phyloP scores from a whole-genome alignment of 306 rosid genomes.

The Myrica gale region DNA sequence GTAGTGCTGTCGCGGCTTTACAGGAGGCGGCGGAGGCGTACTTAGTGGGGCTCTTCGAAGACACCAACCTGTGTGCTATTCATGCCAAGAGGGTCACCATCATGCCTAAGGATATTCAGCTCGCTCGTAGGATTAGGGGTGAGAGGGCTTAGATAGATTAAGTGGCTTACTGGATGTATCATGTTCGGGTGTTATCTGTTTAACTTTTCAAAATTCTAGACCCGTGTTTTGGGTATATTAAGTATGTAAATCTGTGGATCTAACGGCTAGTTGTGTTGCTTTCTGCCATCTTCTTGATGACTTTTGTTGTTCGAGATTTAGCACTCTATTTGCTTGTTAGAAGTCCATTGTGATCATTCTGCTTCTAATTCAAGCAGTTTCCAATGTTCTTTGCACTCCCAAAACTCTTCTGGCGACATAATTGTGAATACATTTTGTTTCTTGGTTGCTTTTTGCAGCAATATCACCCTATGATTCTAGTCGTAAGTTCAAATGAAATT shows the following conservation, averaged over 20 bases:
- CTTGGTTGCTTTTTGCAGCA: not conserved
- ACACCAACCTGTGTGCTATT: slow-evolving; percentile 39
- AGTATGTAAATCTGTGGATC: not conserved
- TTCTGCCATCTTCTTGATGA: not conserved
- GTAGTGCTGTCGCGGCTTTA: slow-evolving; percentile 31
- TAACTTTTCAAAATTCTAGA: too few species aligned
- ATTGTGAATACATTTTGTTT: not conserved
- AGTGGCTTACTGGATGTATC: too few species aligned
- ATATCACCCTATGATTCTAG: too few species aligned
- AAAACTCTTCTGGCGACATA: not conserved
- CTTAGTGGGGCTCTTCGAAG: slow-evolving; percentile 38
- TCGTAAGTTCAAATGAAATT: too few species aligned
- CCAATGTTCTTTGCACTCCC: too few species aligned
- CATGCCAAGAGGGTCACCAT: slow-evolving; percentile 41
- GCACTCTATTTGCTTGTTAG: not conserved
- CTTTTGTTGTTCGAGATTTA: not conserved
- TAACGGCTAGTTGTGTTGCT: not conserved
- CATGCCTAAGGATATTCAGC: slow-evolving; percentile 44
- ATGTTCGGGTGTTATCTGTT: too few species aligned
- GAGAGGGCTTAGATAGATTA: not conserved
- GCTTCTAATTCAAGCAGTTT: not conserved
- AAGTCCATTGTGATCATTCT: not conserved
- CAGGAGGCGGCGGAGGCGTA: slow-evolving; percentile 40
- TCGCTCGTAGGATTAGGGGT: slow-evolving; percentile 37
- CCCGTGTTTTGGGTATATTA: too few species aligned